These are phyloP conservation scores for Triticum monococcum DNA, from an alignment of 176 grass and related monocot genomes.

Conservation along the genomic window DNA sequence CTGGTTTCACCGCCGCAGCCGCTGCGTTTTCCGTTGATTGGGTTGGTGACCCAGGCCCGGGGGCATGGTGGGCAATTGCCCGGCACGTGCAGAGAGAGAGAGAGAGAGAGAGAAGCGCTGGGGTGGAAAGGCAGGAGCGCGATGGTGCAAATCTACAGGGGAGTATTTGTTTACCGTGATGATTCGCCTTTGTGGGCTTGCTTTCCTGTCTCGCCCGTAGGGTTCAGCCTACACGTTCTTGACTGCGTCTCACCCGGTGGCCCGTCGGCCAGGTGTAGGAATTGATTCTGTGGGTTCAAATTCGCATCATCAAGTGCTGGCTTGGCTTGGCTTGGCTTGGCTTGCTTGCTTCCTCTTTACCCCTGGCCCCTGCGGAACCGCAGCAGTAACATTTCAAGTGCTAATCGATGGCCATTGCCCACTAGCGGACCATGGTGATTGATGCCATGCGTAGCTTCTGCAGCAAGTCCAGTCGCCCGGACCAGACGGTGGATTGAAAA, in stretches of 20 bases:
- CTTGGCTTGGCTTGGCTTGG: not conserved
- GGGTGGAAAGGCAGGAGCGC: no score
- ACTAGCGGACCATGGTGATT: not conserved
- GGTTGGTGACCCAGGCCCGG: not conserved
- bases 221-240: not conserved
- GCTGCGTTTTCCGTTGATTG: not conserved
- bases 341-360: not conserved
- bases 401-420: not conserved
- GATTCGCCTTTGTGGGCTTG: constrained; percentile 16
- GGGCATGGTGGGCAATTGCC: not conserved
- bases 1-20: not conserved
- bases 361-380: not conserved
- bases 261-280: not conserved
- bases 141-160: not conserved
- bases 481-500: no score
- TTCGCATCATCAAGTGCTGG: not conserved
- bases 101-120: no score
- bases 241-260: not conserved
- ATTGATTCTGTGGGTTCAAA: not conserved
- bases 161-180: not conserved
- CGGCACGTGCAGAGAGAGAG: not conserved
- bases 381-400: not conserved
- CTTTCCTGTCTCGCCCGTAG: not conserved
- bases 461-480: not conserved
- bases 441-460: not conserved